Evolutionary conservation across 2,329 filamentous ascomycete genomes (phyloP), one percentile per base, ranked within the genome.

Genomic region (Aureobasidium sp.): DNA sequence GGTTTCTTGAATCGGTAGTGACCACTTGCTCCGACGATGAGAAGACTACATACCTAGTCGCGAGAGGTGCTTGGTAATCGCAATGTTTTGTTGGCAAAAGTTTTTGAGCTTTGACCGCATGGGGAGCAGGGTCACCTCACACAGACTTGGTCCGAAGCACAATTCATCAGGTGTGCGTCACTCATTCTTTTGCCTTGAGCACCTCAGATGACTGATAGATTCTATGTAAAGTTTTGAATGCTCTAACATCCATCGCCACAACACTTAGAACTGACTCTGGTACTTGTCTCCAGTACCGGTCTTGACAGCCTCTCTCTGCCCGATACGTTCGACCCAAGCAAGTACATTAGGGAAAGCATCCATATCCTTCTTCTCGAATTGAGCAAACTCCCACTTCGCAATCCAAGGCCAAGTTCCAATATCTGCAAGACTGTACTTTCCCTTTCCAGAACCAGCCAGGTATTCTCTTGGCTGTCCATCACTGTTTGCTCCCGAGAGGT

Each of bases 351-450:
- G 81, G 69, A 83, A 83, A 1, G 69, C 65, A 19, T 76, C 69
- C 69, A 82, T 74, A 29, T 83, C 79, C 63, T 82, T 75, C 61
- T 78, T 67, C 3, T 72, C 76, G 65, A 80, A 76, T 0, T 77
- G 76, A 33, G 67, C 71, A 48, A 69, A 67, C 65, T 76, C 72
- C 76, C 77, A 81, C 5, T 69, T 71, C 66, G 76, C 79, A 39
- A 81, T 72, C 79, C 78, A 81, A 31, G 77, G 73, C 78, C 78
- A 82, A 1, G 78, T 76, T 63, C 78, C 78, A 60, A 82, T 81
- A 66, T 82, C 80, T 11, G 81, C 79, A 24, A 82, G 72, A 19
- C 73, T 76, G 69, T 82, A 84, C 67, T 79, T 82, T n/a, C 81
- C 81, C 65, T 78, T 78, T 1, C 79, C 79, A 11, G 77, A 76